phyloP scores from a whole-genome alignment of 2,329 filamentous ascomycete genomes.

The Fusarium cyanostomum region DNA sequence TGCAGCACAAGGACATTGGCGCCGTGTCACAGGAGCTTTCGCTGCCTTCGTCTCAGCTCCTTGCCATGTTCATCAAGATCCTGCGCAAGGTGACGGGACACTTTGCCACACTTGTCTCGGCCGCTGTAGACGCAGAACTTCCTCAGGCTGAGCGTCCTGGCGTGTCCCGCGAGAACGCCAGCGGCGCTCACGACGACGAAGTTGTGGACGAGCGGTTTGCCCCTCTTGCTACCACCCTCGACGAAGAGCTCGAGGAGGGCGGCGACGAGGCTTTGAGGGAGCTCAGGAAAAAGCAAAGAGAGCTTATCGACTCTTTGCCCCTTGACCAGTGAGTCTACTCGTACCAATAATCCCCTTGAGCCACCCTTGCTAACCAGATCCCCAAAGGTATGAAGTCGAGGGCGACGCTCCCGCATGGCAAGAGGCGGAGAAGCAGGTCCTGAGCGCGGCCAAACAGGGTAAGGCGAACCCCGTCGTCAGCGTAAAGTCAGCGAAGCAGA shows the following conservation, averaged over 20 bases:
- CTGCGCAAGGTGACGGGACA: slow-evolving; percentile 85
- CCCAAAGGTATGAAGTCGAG: slow-evolving; percentile 70
- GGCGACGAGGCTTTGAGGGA: slow-evolving; percentile 78
- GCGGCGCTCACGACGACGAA: slow-evolving; percentile 75
- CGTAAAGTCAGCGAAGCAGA: slow-evolving; percentile 79
- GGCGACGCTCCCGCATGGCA: slow-evolving; percentile 70
- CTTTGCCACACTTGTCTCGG: slow-evolving; percentile 79
- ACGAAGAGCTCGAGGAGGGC: slow-evolving; percentile 86
- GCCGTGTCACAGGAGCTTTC: slow-evolving; percentile 80
- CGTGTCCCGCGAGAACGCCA: slow-evolving; percentile 67
- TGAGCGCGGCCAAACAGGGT: slow-evolving; percentile 63
- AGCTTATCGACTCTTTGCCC: slow-evolving; percentile 89
- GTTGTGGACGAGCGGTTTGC: slow-evolving; percentile 71
- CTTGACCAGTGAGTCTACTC: slow-evolving; percentile 69
- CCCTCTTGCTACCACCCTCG: slow-evolving; percentile 75
- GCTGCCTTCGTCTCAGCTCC: slow-evolving; percentile 78
- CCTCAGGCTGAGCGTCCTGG: slow-evolving; percentile 66
- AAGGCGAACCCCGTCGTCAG: slow-evolving; percentile 74
- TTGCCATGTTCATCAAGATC: slow-evolving; percentile 98
- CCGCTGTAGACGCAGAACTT: slow-evolving; percentile 74
- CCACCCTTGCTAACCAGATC: slow-evolving; percentile 2
- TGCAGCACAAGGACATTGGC: slow-evolving; percentile 90
- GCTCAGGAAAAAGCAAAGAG: slow-evolving; percentile 81
- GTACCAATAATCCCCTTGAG: not conserved
- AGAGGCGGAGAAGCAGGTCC: slow-evolving; percentile 80